Base-by-base conservation (phyloP, 352 stramenopile genomes). In the Globisporangium nunn region DNA sequence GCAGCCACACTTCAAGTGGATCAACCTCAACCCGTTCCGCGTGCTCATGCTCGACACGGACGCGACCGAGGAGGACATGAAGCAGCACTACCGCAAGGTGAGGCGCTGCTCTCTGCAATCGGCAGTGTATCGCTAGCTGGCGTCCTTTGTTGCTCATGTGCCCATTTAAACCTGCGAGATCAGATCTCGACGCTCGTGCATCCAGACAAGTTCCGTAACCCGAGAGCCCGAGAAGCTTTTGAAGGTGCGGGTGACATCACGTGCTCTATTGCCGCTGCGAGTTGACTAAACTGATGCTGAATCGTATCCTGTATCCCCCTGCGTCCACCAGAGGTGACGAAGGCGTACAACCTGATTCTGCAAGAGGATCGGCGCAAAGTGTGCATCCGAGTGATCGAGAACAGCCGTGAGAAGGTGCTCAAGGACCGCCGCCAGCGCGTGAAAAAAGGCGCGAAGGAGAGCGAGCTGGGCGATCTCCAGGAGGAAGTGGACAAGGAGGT, bases 51-150 rank as follows among this genome's bases (percentile, higher is more conserved):
- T 96, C 41, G 78, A 93, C 39, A 82, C 72, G 23, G 85, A 93
- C 45, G 87, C 87, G 4, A 87, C 80, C 1, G 83, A 95, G 30
- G 87, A 96, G 41, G 83, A 96, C 44, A 95, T 96, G 77, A 93
- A 93, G 63, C 85, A 95, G 71, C 85, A 93, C 68, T 96, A 96
- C 46, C 77, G 85, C 52, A 96, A 96, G 72, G 83, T 88, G 23
- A 50, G 3, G 41, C 23, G 39, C 45, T 51, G 39, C 58, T 15
- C n/a, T 23, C 23, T 23, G 23, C 23, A 23, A 1, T 23, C 23
- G 23, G 23, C 23, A 23, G 23, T 23, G 23, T 23, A 23, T 23
- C 23, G 23, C 23, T 23, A 23, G 23, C 23, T 23, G 23, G 23
- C 23, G 23, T 23, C 23, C 23, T 23, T 23, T 23, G 23, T 23